phyloP scores from a whole-genome alignment of 2,329 filamentous ascomycete species.

The Truncatella angustata region DNA sequence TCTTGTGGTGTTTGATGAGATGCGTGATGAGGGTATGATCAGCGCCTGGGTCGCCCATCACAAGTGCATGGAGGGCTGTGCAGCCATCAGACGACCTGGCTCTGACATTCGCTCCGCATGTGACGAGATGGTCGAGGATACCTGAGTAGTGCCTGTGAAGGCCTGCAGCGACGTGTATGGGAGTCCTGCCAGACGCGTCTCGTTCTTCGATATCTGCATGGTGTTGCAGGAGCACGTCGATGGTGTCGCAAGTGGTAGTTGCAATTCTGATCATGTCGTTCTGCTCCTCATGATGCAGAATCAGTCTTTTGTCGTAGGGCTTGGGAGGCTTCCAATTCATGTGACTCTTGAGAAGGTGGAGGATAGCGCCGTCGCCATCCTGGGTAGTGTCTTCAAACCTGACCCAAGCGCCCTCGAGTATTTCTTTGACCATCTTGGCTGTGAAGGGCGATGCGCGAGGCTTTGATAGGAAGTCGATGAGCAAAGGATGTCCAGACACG shows the following conservation, averaged over 20 bases:
- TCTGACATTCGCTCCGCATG: not conserved
- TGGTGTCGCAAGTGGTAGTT: not conserved
- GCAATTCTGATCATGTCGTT: not conserved
- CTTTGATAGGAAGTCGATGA: not conserved
- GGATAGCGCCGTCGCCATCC: not conserved
- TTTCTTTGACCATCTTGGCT: not conserved
- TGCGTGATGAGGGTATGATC: not conserved
- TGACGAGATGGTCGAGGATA: not conserved
- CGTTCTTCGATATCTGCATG: not conserved
- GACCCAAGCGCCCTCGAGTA: not conserved
- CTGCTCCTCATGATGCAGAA: not conserved
- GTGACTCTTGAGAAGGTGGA: constrained; percentile 1
- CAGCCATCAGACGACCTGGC: not conserved
- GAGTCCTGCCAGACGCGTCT: not conserved
- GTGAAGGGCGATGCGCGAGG: not conserved
- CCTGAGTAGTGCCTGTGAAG: not conserved
- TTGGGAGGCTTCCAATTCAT: not conserved
- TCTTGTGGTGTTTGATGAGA: not conserved
- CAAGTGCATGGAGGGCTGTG: not conserved
- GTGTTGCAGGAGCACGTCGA: not conserved
- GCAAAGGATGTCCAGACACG: not conserved
- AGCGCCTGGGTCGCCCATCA: not conserved
- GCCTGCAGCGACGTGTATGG: constrained; percentile 3
- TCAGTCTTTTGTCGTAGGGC: not conserved
- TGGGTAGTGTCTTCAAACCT: not conserved